Evolutionary conservation across 257 asterid genomes (phyloP).

Genomic region (Solanum gracilifrons): DNA sequence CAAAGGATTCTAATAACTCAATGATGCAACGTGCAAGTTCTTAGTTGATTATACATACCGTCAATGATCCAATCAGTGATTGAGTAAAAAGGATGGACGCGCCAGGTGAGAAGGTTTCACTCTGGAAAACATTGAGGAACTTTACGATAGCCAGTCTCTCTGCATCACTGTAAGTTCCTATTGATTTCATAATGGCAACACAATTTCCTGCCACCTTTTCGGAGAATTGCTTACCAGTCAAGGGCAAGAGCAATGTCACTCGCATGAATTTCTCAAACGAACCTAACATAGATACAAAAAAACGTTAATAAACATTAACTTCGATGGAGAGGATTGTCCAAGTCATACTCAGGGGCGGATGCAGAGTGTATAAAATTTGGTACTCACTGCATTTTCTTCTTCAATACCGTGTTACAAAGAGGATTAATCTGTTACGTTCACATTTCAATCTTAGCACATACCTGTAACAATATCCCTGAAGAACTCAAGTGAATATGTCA

Average conservation of each 20-base stretch:
- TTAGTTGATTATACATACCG: conserved; percentile 22
- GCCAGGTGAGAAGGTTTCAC: conserved; percentile 57
- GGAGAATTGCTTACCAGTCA: conserved; percentile 80
- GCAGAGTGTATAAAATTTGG: background rate
- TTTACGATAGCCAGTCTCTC: conserved; percentile 51
- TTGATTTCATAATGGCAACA: conserved; percentile 46
- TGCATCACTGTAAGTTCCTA: conserved; percentile 47
- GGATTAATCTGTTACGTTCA: background rate
- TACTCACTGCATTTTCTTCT: background rate
- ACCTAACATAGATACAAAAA: conserved; percentile 27
- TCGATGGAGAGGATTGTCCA: background rate
- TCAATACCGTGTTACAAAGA: too few species aligned
- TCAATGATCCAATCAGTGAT: conserved; percentile 53
- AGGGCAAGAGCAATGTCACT: conserved; percentile 68
- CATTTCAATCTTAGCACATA: background rate
- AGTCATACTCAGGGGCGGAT: background rate
- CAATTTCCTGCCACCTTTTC: conserved; percentile 85
- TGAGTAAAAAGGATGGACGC: conserved; percentile 81
- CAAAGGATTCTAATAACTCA: background rate
- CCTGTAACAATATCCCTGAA: conserved; percentile 60
- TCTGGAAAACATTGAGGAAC: conserved; percentile 39
- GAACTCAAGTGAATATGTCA: conserved; percentile 59
- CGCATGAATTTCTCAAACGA: conserved; percentile 64
- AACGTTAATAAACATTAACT: background rate
- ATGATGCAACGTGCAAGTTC: background rate